Base-by-base conservation (phyloP, 1,284 basidiomycete species). In the Ustilago bromivora region DNA sequence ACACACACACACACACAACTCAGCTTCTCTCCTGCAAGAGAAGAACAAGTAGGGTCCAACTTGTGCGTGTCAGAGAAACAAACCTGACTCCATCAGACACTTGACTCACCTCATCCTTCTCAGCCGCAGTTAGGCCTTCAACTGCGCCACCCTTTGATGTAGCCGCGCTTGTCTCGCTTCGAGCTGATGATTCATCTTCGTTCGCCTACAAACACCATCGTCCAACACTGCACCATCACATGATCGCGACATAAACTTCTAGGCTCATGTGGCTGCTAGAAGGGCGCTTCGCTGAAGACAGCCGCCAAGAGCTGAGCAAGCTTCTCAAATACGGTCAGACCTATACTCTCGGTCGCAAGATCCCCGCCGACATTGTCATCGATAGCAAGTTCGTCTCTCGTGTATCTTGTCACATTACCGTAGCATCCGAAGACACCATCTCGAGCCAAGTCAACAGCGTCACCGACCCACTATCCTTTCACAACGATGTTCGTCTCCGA, bases 301-400 rank as follows among this genome's bases (percentile, higher is more conserved):
- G 63, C 49, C 69, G 79, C 17, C 61, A 67, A 32, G 62, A 75
- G 57, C 59, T 69, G 34, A 64, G 51, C 60, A 82, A 81, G 51
- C 51, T 77, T 10, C 66, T 82, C 73, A 81, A 79, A 57, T 79
- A 71, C 31, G 76, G 75, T n/a, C 57, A 71, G 40, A 63, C 71
- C n/a, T 82, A 82, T 57, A 65, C 59, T 43, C 57, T 82, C 52
- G 81, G 81, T 17, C 71, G 81, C 57, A 82, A 81, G 64, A 72
- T 71, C 36, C 80, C 80, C 23, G 80, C 80, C 32, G 76, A 80
- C 63, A 74, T 82, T 28, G 66, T 82, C 67, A 60, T 82, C 41
- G 71, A 73, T 15, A 76, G 74, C 72, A 82, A 82, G 63, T 78
- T 74, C 15, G 77, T 82, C 51, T 75, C 71, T 6, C 71, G 76